These are phyloP conservation scores for Tricholoma furcatifolium DNA, from an alignment of 768 basidiomycete genomes.

Conservation along the genomic window DNA sequence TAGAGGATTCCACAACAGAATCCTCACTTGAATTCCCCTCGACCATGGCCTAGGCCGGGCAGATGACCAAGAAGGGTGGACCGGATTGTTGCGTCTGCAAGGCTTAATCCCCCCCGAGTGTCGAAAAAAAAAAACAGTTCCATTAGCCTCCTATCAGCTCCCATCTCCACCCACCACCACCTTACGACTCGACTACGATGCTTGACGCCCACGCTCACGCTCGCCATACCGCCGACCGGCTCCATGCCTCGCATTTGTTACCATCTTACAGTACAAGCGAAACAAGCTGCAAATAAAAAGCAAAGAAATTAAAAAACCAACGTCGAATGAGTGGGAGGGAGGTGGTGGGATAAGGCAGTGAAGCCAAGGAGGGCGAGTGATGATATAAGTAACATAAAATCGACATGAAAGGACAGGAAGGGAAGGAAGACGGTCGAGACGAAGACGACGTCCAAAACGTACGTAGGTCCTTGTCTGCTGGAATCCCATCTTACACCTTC, in stretches of 20 bases:
- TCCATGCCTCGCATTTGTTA: constrained; percentile 15
- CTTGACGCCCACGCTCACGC: not conserved
- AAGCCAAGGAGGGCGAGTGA: not conserved
- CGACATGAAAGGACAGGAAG: constrained; percentile 10
- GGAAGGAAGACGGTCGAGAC: constrained; percentile 9
- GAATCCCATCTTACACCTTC: constrained; percentile 75
- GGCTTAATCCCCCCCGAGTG: no score
- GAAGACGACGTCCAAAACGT: constrained; percentile 17
- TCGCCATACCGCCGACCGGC: constrained; percentile 2
- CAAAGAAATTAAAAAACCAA: constrained; percentile 15
- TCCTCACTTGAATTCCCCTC: no score
- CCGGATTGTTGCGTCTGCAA: not conserved
- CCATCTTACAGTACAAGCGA: constrained; percentile 20
- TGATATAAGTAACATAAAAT: constrained; percentile 14
- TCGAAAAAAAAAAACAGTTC: no score
- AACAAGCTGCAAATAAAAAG: constrained; percentile 13
- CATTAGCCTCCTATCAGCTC: no score
- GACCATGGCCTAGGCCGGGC: not conserved
- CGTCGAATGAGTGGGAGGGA: constrained; percentile 1
- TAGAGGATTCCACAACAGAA: not conserved
- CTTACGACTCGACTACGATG: not conserved
- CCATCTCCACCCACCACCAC: not conserved
- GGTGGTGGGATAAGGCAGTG: not conserved
- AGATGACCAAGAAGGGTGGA: not conserved
- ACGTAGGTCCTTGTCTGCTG: constrained; percentile 15